These are phyloP conservation scores for Durusdinium trenchii DNA, from an alignment of 73 alveolate genomes.

Conservation along the genomic window DNA sequence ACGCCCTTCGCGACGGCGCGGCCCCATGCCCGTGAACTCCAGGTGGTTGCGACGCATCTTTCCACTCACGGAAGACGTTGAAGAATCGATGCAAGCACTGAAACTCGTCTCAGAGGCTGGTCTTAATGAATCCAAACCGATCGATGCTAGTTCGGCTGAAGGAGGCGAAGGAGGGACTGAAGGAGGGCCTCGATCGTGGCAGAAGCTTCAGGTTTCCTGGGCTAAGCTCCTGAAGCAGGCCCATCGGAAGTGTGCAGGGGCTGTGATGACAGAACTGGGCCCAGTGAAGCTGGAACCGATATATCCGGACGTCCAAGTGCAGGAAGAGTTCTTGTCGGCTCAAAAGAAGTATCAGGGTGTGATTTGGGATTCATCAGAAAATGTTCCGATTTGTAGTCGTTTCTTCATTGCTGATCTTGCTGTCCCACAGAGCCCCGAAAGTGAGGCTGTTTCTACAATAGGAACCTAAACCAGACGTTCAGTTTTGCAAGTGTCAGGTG, in stretches of 20 bases:
- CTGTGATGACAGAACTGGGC: conserved; percentile 1
- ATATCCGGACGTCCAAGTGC: conserved; percentile 19
- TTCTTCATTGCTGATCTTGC: too few species aligned
- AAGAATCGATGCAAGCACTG: background rate
- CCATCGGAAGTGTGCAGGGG: background rate
- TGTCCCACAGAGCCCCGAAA: too few species aligned
- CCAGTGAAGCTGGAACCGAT: conserved; percentile 59
- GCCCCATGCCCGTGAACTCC: too few species aligned
- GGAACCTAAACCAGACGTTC: too few species aligned
- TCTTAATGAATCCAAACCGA: background rate
- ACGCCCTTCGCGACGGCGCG: too few species aligned
- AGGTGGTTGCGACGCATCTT: conserved; percentile 12
- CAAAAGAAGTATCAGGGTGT: background rate
- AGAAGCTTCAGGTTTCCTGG: background rate
- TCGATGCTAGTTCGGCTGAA: background rate
- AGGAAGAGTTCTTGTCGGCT: conserved; percentile 22
- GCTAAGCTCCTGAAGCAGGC: background rate
- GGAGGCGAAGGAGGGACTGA: background rate
- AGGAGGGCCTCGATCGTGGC: background rate
- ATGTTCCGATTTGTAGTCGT: too few species aligned
- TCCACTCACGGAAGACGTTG: background rate
- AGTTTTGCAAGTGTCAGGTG: too few species aligned
- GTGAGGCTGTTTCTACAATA: too few species aligned
- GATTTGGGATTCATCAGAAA: too few species aligned
- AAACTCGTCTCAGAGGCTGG: conserved; percentile 7